Percentiles rank a stretch among this genome's conserved stretches.
Conservation (phyloP, 2,329 filamentous ascomycete species). For the Hymenotorrendiella dingleyae region DNA sequence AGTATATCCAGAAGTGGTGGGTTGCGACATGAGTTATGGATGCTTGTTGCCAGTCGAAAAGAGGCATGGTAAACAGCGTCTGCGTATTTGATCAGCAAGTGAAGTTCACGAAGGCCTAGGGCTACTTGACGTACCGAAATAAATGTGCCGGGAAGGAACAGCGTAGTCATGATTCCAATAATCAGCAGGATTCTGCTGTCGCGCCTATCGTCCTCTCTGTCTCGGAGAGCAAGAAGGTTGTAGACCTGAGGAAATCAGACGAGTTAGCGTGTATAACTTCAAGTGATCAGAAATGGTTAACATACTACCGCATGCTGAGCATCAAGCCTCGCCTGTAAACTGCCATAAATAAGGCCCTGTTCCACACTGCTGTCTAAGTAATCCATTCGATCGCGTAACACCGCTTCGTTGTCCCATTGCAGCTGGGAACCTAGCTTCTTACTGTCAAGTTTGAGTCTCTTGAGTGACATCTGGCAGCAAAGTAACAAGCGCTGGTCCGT, state of each 20-base stretch:
- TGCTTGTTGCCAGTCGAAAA: conserved; percentile 1
- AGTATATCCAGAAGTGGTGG: conserved; percentile 3
- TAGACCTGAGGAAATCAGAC: neutral
- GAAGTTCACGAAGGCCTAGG: neutral
- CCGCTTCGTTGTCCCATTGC: neutral
- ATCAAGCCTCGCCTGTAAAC: neutral
- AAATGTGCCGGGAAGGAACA: neutral
- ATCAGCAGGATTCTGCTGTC: neutral
- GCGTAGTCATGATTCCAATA: neutral
- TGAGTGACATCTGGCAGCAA: neutral
- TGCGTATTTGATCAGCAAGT: neutral
- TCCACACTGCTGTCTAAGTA: neutral
- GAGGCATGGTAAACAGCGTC: conserved; percentile 2
- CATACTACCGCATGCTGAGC: neutral
- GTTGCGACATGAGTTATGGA: neutral
- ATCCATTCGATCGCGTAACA: neutral
- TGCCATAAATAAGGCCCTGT: neutral
- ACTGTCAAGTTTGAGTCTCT: neutral
- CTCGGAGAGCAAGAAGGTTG: neutral
- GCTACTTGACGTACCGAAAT: neutral
- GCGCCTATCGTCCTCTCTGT: neutral
- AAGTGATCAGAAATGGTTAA: neutral
- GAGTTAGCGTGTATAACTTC: neutral
- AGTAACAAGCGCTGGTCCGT: neutral
- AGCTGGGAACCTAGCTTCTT: no score